Conservation (phyloP, 768 basidiomycete species). For the Hemileccinum rubropunctum region DNA sequence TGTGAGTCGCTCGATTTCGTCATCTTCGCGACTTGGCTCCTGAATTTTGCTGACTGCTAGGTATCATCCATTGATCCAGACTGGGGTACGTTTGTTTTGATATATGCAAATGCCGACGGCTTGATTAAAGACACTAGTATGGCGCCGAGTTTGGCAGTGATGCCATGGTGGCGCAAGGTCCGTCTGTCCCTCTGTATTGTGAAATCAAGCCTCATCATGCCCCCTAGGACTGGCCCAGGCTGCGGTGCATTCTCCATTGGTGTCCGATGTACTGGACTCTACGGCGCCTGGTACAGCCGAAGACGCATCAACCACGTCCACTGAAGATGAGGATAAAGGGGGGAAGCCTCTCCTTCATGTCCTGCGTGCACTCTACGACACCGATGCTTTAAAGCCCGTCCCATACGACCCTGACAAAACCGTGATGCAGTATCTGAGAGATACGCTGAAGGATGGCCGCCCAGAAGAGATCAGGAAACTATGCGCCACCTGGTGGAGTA, state of each 20-base stretch:
- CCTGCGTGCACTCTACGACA: constrained; percentile 49
- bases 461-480: constrained; percentile 45
- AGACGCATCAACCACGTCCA: background rate
- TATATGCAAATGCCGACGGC: too few species aligned
- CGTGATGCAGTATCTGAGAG: constrained; percentile 34
- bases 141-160: constrained; percentile 52
- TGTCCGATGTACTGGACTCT: constrained; percentile 34
- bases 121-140: constrained; percentile 33
- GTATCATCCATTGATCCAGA: constrained; percentile 54
- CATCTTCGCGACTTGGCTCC: background rate
- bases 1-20: constrained; percentile 25
- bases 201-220: background rate
- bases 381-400: constrained; percentile 45
- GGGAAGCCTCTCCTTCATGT: constrained; percentile 48
- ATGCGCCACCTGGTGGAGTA: constrained; percentile 36
- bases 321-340: constrained; percentile 13
- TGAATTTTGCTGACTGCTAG: constrained; percentile 24
- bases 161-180: constrained; percentile 49
- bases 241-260: constrained; percentile 37
- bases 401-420: constrained; percentile 50
- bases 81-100: constrained; percentile 42
- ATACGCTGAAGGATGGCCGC: constrained; percentile 37
- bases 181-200: background rate
- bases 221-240: constrained; percentile 49
- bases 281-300: background rate